phyloP scores from a whole-genome alignment of 2,329 filamentous ascomycete genomes.

The Chaetomium strumarium region DNA sequence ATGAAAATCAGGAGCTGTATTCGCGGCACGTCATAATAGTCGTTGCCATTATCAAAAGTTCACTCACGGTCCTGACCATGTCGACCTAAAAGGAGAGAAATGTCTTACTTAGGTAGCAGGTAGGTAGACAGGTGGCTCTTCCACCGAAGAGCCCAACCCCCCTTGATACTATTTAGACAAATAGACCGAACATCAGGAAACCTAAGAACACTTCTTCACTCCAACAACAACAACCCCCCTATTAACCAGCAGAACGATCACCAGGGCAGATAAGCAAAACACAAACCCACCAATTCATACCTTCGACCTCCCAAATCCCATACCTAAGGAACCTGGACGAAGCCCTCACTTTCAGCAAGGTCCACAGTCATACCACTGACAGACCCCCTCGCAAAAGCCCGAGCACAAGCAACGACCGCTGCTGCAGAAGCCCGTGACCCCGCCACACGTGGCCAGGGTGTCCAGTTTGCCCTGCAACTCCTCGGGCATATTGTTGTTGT shows the following conservation, averaged over 20 bases:
- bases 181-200: neutral
- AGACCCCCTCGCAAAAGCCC: slow-evolving; percentile 13
- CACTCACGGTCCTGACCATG: too few species aligned
- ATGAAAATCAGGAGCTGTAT: too few species aligned
- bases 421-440: slow-evolving; percentile 13
- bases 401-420: slow-evolving; percentile 10
- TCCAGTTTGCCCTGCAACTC: neutral
- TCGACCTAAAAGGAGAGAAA: too few species aligned
- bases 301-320: neutral
- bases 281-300: neutral
- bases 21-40: too few species aligned
- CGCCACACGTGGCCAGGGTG: neutral
- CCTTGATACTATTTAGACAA: neutral
- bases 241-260: too few species aligned
- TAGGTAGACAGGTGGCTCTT: too few species aligned
- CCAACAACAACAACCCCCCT: neutral
- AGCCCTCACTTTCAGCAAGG: slow-evolving; percentile 11
- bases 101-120: too few species aligned
- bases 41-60: too few species aligned
- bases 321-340: too few species aligned
- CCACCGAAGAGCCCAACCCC: too few species aligned
- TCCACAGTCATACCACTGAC: slow-evolving; percentile 15
- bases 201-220: neutral
- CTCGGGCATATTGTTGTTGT: neutral
- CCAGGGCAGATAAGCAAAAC: too few species aligned